These are phyloP conservation scores for Kodamaea restingae DNA, from an alignment of 805 yeast species.

Conservation along the genomic window DNA sequence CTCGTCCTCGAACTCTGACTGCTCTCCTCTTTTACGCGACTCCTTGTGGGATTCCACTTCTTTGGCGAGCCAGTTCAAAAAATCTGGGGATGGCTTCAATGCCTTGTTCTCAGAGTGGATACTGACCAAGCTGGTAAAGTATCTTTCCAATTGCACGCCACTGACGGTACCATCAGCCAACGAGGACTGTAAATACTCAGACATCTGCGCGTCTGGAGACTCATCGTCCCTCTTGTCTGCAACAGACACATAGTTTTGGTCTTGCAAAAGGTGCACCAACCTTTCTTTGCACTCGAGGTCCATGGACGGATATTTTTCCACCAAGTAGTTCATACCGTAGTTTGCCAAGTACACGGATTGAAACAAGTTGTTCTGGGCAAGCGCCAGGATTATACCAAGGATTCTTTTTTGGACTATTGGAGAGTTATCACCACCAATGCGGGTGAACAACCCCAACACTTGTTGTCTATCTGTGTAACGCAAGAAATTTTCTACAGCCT, in stretches of 20 bases:
- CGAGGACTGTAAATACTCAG: slow-evolving; percentile 33
- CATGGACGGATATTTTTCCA: slow-evolving; percentile 25
- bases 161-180: slow-evolving; percentile 21
- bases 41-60: slow-evolving; percentile 32
- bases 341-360: slow-evolving; percentile 22
- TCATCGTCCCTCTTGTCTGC: slow-evolving; percentile 10
- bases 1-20: slow-evolving; percentile 32
- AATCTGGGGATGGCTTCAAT: slow-evolving; percentile 35
- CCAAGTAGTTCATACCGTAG: slow-evolving; percentile 22
- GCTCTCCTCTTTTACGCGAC: slow-evolving; percentile 20
- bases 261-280: slow-evolving; percentile 45
- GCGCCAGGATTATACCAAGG: slow-evolving; percentile 50
- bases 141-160: slow-evolving; percentile 7
- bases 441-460: slow-evolving; percentile 17
- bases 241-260: slow-evolving; percentile 24
- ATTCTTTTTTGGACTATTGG: slow-evolving; percentile 42
- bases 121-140: slow-evolving; percentile 23
- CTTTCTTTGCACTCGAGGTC: slow-evolving; percentile 33
- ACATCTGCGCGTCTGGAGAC: slow-evolving; percentile 28
- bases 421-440: slow-evolving; percentile 13
- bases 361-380: slow-evolving; percentile 37
- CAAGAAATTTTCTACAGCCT: slow-evolving; percentile 40
- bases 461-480: slow-evolving; percentile 16
- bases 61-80: slow-evolving; percentile 60
- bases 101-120: slow-evolving; percentile 28